Conservation (phyloP, 805 yeast genomes). For the Kazachstania viticola region DNA sequence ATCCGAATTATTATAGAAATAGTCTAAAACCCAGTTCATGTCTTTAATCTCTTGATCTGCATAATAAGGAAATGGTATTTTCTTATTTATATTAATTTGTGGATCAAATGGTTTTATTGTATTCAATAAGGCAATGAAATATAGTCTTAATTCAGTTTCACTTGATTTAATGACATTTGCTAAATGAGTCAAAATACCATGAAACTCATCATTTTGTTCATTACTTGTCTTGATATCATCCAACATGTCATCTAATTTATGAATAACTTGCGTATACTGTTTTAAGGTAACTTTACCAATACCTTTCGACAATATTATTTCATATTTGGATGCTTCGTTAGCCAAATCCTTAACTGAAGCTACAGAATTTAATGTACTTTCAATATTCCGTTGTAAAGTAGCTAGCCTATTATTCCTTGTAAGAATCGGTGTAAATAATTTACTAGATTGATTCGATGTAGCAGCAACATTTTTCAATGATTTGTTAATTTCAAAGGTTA, state of each 20-base stretch:
- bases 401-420: slow-evolving; percentile 47
- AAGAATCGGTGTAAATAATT: slow-evolving; percentile 60
- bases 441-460: slow-evolving; percentile 22
- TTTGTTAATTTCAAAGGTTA: slow-evolving; percentile 43
- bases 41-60: slow-evolving; percentile 29
- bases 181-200: slow-evolving; percentile 55
- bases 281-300: slow-evolving; percentile 25
- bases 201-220: slow-evolving; percentile 34
- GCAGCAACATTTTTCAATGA: slow-evolving; percentile 40
- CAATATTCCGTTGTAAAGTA: slow-evolving; percentile 44
- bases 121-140: slow-evolving; percentile 36
- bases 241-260: slow-evolving; percentile 36
- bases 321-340: slow-evolving; percentile 33
- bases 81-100: slow-evolving; percentile 29
- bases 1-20: slow-evolving; percentile 30
- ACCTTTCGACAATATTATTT: slow-evolving; percentile 25
- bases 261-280: slow-evolving; percentile 31
- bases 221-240: slow-evolving; percentile 29
- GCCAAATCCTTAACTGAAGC: slow-evolving; percentile 41
- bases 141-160: slow-evolving; percentile 40
- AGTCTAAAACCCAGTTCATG: slow-evolving; percentile 33
- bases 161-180: slow-evolving; percentile 44
- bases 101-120: slow-evolving; percentile 37
- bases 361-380: slow-evolving; percentile 37
- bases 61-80: slow-evolving; percentile 32